Percentiles rank a stretch among this genome's conserved stretches.
phyloP scores from a whole-genome alignment of 106 monocot genomes.

The Narthecium ossifragum region DNA sequence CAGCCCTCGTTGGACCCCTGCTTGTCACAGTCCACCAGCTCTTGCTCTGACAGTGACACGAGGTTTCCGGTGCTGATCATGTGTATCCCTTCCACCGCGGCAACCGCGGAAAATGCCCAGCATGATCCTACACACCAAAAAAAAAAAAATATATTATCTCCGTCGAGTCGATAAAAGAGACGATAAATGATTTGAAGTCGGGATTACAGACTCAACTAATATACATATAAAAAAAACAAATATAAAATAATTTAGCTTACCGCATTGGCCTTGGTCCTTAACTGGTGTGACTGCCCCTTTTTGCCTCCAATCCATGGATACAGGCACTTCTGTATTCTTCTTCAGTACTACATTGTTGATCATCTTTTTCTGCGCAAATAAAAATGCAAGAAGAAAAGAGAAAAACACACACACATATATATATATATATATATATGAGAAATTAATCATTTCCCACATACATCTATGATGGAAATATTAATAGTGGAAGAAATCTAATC shows the following conservation, averaged over 20 bases:
- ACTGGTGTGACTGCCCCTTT: slow-evolving; percentile 9
- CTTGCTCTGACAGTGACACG: background rate
- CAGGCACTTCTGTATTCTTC: background rate
- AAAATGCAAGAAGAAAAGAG: too few relatives aligned
- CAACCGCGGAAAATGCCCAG: slow-evolving; percentile 7
- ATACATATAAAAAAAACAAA: background rate
- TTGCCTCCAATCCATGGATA: slow-evolving; percentile 1
- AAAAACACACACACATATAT: too few relatives aligned
- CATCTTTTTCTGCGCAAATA: too few relatives aligned
- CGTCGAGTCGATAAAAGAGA: too few relatives aligned
- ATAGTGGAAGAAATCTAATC: too few relatives aligned
- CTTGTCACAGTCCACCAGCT: slow-evolving; percentile 1
- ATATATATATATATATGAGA: too few relatives aligned
- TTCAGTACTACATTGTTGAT: too few relatives aligned
- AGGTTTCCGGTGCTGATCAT: background rate
- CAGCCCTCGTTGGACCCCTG: background rate
- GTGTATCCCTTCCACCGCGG: slow-evolving; percentile 3
- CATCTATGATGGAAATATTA: too few relatives aligned
- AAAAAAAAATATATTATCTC: background rate
- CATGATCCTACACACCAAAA: background rate
- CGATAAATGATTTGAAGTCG: too few relatives aligned
- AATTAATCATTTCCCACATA: too few relatives aligned
- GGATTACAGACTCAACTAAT: too few relatives aligned
- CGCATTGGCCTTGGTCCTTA: slow-evolving; percentile 13
- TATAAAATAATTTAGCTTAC: background rate